These are phyloP conservation scores for Brassica carinata DNA, from an alignment of 345 rosid genomes.

Conservation along the genomic window DNA sequence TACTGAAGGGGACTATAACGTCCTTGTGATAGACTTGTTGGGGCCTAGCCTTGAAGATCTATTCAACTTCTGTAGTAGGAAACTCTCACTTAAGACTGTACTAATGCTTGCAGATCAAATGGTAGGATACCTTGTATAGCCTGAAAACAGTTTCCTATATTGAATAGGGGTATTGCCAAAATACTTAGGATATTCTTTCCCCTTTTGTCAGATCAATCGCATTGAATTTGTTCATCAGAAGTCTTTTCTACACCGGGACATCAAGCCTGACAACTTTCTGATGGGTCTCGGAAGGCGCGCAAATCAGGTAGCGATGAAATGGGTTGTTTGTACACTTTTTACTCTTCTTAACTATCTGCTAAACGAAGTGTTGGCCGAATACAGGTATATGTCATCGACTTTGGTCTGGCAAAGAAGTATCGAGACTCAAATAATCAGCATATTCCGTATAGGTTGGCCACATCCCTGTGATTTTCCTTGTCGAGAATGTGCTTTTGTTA, in stretches of 20 bases:
- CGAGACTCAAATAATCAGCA: slow-evolving; percentile 84
- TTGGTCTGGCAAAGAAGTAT: slow-evolving; percentile 90
- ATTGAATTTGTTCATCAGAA: slow-evolving; percentile 85
- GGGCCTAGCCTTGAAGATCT: slow-evolving; percentile 96
- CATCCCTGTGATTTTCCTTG: slow-evolving; percentile 9
- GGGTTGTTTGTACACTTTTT: not conserved
- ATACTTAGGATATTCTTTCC: slow-evolving; percentile 6
- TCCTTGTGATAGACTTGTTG: slow-evolving; percentile 82
- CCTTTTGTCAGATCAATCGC: slow-evolving; percentile 67
- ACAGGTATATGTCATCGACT: slow-evolving; percentile 85
- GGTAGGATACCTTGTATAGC: slow-evolving; percentile 49
- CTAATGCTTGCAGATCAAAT: slow-evolving; percentile 96
- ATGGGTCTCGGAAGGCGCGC: slow-evolving; percentile 94
- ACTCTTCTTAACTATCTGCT: slow-evolving; percentile 13
- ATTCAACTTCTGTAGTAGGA: slow-evolving; percentile 85
- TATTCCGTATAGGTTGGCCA: slow-evolving; percentile 79
- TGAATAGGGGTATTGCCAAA: not conserved
- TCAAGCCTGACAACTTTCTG: slow-evolving; percentile 91
- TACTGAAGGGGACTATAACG: slow-evolving; percentile 83
- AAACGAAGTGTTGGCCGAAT: slow-evolving; percentile 17
- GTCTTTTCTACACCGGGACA: slow-evolving; percentile 91
- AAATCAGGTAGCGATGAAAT: slow-evolving; percentile 58
- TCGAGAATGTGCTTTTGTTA: not conserved
- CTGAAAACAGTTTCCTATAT: slow-evolving; percentile 1
- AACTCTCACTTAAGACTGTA: slow-evolving; percentile 84